A percentile compares a stretch with the other conserved stretches of the same genome.
phyloP scores from a whole-genome alignment of 768 basidiomycete genomes.

The Amanita fuliginea region DNA sequence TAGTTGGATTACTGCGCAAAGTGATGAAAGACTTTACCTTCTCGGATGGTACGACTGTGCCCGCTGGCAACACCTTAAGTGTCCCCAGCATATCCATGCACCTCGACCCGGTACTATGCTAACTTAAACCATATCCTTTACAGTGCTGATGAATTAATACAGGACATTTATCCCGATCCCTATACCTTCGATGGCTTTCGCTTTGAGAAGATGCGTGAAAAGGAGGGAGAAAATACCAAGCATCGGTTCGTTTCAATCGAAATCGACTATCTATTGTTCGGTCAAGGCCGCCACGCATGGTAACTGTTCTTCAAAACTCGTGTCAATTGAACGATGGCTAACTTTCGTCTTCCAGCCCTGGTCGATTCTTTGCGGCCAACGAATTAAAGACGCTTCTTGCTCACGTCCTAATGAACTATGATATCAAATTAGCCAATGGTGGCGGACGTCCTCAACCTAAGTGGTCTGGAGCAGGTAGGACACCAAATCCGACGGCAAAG shows the following conservation, averaged over 20 bases:
- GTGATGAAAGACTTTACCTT: conserved; percentile 27
- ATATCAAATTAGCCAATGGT: conserved; percentile 7
- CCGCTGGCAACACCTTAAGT: conserved; percentile 14
- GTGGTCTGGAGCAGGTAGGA: conserved; percentile 7
- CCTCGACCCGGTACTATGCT: conserved; percentile 1
- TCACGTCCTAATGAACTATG: conserved; percentile 21
- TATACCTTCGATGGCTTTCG: too few relatives aligned
- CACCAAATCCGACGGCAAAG: conserved; percentile 17
- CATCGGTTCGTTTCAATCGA: too few relatives aligned
- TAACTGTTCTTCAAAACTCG: too few relatives aligned
- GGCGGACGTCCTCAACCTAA: conserved; percentile 3
- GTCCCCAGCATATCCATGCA: conserved; percentile 8
- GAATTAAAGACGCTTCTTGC: conserved; percentile 14
- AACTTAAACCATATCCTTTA: not conserved
- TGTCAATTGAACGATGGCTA: too few relatives aligned
- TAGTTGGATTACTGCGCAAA: conserved; percentile 18
- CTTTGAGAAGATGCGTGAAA: too few relatives aligned
- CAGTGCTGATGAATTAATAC: conserved; percentile 13
- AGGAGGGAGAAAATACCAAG: too few relatives aligned
- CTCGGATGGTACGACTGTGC: conserved; percentile 16
- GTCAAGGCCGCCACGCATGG: too few relatives aligned
- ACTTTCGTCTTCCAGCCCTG: too few relatives aligned
- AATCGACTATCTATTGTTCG: too few relatives aligned
- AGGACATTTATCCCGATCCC: too few relatives aligned
- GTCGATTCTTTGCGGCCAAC: too few relatives aligned